Percentiles rank a stretch among this genome's conserved stretches.
Conservation (phyloP, 2,329 filamentous ascomycete species). For the Colletotrichum aenigma region DNA sequence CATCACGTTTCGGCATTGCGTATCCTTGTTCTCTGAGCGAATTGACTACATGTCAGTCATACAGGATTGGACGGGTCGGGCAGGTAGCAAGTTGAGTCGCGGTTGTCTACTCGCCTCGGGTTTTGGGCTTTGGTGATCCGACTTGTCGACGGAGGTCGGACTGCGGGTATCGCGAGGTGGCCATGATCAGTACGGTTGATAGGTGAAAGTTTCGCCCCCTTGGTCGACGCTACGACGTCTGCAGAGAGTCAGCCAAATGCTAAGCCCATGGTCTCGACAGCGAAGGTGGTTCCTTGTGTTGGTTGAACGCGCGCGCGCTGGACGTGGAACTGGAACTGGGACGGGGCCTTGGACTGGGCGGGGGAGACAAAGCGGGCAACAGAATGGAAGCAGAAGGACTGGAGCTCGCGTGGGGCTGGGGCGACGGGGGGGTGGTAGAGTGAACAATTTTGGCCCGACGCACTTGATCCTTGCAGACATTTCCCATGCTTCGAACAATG, state of each 20-base stretch:
- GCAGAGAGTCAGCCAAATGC: slow-evolving; percentile 20
- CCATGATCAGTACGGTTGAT: slow-evolving; percentile 41
- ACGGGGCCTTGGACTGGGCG: slow-evolving; percentile 4
- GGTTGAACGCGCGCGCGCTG: slow-evolving; percentile 14
- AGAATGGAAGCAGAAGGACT: slow-evolving; percentile 16
- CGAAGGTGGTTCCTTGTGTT: background rate
- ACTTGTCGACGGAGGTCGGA: slow-evolving; percentile 56
- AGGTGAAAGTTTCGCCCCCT: slow-evolving; percentile 31
- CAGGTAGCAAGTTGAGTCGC: slow-evolving; percentile 2
- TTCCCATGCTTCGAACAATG: slow-evolving; percentile 53
- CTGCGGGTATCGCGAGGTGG: slow-evolving; percentile 48
- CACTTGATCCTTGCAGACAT: slow-evolving; percentile 48
- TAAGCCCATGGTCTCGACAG: slow-evolving; percentile 11
- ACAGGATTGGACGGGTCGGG: background rate
- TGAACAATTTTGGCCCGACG: slow-evolving; percentile 27
- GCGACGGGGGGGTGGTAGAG: background rate
- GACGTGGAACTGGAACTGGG: background rate
- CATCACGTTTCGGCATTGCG: slow-evolving; percentile 87
- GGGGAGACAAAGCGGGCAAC: slow-evolving; percentile 20
- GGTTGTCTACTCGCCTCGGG: slow-evolving; percentile 49
- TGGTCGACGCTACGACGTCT: slow-evolving; percentile 49
- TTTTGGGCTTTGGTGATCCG: slow-evolving; percentile 62
- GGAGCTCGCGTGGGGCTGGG: slow-evolving; percentile 21
- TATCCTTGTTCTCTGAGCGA: slow-evolving; percentile 78
- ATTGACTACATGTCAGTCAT: slow-evolving; percentile 21